These are phyloP conservation scores for Evansstolkia leycettana DNA, from an alignment of 495 filamentous ascomycete genomes.

Conservation along the genomic window DNA sequence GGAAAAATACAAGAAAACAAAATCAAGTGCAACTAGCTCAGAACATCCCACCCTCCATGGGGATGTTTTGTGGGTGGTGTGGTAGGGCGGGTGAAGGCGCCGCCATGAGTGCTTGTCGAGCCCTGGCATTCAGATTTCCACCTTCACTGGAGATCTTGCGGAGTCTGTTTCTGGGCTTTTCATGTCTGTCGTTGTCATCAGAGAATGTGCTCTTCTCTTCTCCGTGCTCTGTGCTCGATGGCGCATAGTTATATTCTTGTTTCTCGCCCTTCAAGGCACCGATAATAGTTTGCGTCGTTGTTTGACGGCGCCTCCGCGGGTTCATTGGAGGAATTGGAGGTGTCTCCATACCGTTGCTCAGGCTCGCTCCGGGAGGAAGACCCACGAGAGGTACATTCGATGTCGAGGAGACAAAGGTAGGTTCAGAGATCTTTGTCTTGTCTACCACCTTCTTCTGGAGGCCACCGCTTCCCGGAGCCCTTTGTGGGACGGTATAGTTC, in stretches of 20 bases:
- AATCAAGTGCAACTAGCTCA: conserved; percentile 3
- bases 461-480: conserved; percentile 14
- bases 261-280: conserved; percentile 35
- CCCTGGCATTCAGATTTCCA: conserved; percentile 26
- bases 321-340: conserved; percentile 62
- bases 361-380: conserved; percentile 39
- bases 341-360: conserved; percentile 26
- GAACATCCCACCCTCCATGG: conserved; percentile 36
- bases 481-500: conserved; percentile 11
- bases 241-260: conserved; percentile 15
- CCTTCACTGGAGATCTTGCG: conserved; percentile 42
- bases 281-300: conserved; percentile 39
- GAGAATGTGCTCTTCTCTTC: conserved; percentile 39
- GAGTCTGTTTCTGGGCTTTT: conserved; percentile 31
- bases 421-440: conserved; percentile 73
- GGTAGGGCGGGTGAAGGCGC: conserved; percentile 23
- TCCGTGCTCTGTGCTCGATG: conserved; percentile 14
- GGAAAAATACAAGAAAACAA: too few species aligned
- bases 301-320: conserved; percentile 50
- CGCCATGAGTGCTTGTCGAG: conserved; percentile 28
- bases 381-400: conserved; percentile 57
- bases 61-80: conserved; percentile 22
- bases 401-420: conserved; percentile 65
- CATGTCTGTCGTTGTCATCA: conserved; percentile 38
- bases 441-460: conserved; percentile 53